Evolutionary conservation across 768 basidiomycete genomes (phyloP), one percentile per base, ranked within the genome.

Genomic region (Xerocomellus amylosporus): DNA sequence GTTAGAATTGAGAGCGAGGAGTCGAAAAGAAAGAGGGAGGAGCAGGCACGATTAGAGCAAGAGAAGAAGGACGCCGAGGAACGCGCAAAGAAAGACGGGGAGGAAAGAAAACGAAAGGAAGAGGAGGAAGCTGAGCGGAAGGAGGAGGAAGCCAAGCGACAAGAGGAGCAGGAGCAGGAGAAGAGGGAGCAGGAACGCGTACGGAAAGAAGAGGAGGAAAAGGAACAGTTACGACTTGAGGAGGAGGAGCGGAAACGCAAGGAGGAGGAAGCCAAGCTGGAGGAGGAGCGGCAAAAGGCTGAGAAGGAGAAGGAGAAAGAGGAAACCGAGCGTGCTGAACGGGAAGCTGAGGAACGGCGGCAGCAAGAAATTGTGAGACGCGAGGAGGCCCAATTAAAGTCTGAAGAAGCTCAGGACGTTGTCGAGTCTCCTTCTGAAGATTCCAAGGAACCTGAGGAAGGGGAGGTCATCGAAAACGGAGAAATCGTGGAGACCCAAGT

Each of bases 1-100:
- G 74, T 91, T 30, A 79, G 88, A 56, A 80, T 91, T 57, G 88
- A 91, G 74, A 84, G 74, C 15, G 77, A 77, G 64, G 79, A 83
- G 49, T 78, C 80, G 26, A 82, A 82, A 63, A 71, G 72, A 61
- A 77, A 75, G 68, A 71, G 78, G 12, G 79, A 58, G 52, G 77
- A 75, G 20, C 74, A 76, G 53, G 78, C 79, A 61, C 70, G 75
- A 46, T 62, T 71, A 60, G 70, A 74, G 56, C 64, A 72, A 50
- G 69, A 73, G 48, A 73, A 75, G 64, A 73, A 69, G 63, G 72
- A 76, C 6, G 68, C 64, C 8, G 70, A 73, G 61, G 70, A 72
- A 45, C 73, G 69, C 20, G 65, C 68, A 41, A 73, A 73, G 65
- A 70, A 63, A 51, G 69, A 72, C 34, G 66, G 68, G 37, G 68